Evolutionary conservation across 257 asterid species (phyloP).

Genomic region (Capsicum chinense): DNA sequence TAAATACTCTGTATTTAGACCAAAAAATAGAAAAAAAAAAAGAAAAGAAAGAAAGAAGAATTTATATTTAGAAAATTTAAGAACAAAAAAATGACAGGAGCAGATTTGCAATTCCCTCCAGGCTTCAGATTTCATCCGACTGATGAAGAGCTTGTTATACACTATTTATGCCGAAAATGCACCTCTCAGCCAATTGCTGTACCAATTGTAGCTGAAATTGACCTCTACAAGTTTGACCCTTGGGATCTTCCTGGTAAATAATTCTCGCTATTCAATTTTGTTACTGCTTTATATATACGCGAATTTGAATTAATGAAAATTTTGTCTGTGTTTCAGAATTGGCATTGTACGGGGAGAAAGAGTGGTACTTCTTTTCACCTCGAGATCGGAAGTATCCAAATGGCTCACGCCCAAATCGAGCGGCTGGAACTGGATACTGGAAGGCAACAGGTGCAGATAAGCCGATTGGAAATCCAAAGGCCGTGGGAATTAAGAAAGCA

Average conservation of each 20-base stretch:
- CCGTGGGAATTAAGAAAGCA: conserved; percentile 81
- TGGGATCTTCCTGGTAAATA: conserved; percentile 85
- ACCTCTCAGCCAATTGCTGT: conserved; percentile 63
- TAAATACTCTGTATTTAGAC: background rate
- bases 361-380: conserved; percentile 91
- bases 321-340: conserved; percentile 43
- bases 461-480: conserved; percentile 74
- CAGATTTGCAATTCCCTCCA: conserved; percentile 73
- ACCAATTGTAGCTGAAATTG: conserved; percentile 80
- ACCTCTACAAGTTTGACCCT: conserved; percentile 80
- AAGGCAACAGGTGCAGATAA: conserved; percentile 94
- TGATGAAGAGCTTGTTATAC: conserved; percentile 88
- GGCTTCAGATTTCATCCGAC: conserved; percentile 93
- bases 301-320: background rate
- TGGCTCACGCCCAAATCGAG: conserved; percentile 89
- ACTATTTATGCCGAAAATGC: conserved; percentile 74
- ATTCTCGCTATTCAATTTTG: background rate
- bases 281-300: background rate
- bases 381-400: conserved; percentile 90
- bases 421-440: conserved; percentile 92
- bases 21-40: background rate
- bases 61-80: background rate
- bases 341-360: conserved; percentile 87
- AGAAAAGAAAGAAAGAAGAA: background rate
- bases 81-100: conserved; percentile 40